phyloP scores from a whole-genome alignment of 2,329 filamentous ascomycete species.

The Thyridium curvatum region DNA sequence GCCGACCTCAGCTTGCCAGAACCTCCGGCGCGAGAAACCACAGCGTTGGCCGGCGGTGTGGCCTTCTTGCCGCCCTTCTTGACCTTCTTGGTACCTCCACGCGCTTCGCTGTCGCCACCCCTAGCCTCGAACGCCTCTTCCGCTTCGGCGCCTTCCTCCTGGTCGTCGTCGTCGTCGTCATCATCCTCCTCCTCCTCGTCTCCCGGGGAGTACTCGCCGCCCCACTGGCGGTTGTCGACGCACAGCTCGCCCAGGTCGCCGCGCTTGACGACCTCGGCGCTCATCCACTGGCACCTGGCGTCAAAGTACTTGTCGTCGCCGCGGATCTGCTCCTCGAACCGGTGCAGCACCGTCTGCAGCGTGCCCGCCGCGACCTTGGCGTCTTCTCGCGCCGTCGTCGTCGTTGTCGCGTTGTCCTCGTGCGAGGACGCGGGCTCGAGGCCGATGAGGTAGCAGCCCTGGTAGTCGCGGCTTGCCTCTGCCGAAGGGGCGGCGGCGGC shows the following conservation, averaged over 20 bases:
- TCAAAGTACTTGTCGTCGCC: conserved; percentile 43
- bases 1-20: conserved; percentile 47
- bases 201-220: conserved; percentile 33
- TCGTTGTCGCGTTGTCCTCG: conserved; percentile 15
- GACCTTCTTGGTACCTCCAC: conserved; percentile 7
- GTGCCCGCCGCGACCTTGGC: conserved; percentile 32
- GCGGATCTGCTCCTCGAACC: conserved; percentile 42
- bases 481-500: conserved; percentile 2
- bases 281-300: conserved; percentile 40
- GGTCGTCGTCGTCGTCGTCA: conserved; percentile 29
- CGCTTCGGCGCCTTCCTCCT: conserved; percentile 4
- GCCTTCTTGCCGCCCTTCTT: conserved; percentile 10
- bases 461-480: conserved; percentile 36
- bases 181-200: conserved; percentile 35
- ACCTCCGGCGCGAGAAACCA: conserved; percentile 12
- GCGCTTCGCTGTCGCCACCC: background rate
- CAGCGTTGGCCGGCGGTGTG: conserved; percentile 7
- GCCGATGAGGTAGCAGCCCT: conserved; percentile 57
- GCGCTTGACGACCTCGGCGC: conserved; percentile 28
- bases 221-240: conserved; percentile 43
- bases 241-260: conserved; percentile 33
- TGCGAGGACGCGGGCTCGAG: conserved; percentile 28
- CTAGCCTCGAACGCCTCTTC: background rate
- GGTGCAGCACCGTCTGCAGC: conserved; percentile 34
- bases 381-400: conserved; percentile 27